phyloP scores from a whole-genome alignment of 805 yeast species.

The Pichia cabralensis region DNA sequence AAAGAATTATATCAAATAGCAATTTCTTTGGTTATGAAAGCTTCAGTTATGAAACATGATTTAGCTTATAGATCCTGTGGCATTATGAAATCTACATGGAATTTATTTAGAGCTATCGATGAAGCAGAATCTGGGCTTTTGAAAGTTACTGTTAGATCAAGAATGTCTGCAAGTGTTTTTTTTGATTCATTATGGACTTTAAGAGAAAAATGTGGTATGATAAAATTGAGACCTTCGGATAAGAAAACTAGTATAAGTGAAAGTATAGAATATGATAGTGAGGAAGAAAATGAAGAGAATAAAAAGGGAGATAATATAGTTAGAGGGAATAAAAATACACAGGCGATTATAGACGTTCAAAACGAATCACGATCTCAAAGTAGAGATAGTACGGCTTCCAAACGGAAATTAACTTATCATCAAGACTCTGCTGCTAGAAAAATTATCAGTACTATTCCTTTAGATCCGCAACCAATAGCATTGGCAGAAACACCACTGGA shows the following conservation, averaged over 20 bases:
- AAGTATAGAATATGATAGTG: slow-evolving; percentile 12
- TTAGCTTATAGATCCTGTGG: slow-evolving; percentile 90
- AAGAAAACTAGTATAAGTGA: slow-evolving; percentile 6
- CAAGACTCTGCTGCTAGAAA: slow-evolving; percentile 67
- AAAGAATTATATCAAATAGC: slow-evolving; percentile 59
- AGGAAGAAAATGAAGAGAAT: slow-evolving; percentile 9
- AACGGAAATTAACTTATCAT: slow-evolving; percentile 24
- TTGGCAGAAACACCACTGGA: slow-evolving; percentile 17
- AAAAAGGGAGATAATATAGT: slow-evolving; percentile 10
- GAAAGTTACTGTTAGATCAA: slow-evolving; percentile 55
- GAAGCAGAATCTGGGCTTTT: slow-evolving; percentile 34
- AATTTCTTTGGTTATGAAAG: slow-evolving; percentile 57
- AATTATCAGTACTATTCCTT: slow-evolving; percentile 68
- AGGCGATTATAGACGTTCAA: background rate
- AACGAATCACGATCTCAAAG: slow-evolving; percentile 12
- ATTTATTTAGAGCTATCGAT: slow-evolving; percentile 59
- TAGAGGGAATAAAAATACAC: background rate
- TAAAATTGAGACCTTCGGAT: slow-evolving; percentile 38
- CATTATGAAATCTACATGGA: slow-evolving; percentile 92
- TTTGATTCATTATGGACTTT: slow-evolving; percentile 83
- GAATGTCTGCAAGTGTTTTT: slow-evolving; percentile 89
- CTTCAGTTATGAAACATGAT: slow-evolving; percentile 84
- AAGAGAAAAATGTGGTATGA: slow-evolving; percentile 83
- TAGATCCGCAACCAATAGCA: slow-evolving; percentile 74
- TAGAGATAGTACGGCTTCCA: slow-evolving; percentile 12